Base-by-base conservation (phyloP, 345 rosid species). In the Eucalyptus coolabah region DNA sequence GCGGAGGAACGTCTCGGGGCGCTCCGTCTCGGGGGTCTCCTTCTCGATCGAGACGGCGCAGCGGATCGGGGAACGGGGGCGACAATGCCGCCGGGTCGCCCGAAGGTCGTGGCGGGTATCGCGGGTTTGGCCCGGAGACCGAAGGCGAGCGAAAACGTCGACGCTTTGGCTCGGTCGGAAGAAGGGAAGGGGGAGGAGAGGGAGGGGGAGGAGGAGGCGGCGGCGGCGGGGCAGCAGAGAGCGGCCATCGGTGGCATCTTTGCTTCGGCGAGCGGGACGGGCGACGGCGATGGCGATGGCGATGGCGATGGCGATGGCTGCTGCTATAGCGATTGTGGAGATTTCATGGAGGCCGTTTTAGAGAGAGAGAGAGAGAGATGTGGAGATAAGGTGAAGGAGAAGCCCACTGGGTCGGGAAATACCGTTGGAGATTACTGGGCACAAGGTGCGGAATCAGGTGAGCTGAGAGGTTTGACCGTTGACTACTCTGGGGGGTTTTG, bases 1-100 rank as follows among this genome's bases (percentile, higher is more conserved):
- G 21, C 95, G 92, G 88, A 98, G 98, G 89, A 98, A 98, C 12
- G 99, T 92, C 69, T 90, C 87, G 21, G 99, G 99, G 23, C 98
- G 95, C 90, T 97, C 95, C 8, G 96, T 90, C 88, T 94, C 95
- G 3, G 93, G 91, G 77, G 91, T 93, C 92, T 96, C 98, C 86
- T 93, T 96, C 93, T 95, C 96, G 53, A 96, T 95, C 34, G 97
- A 93, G 90, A 94, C 94, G 32, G 95, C 95, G 47, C 95, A 92
- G 65, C 92, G 91, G 9, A 88, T 86, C 42, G 89, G 28, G 51
- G 85, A 6, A 12, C 24, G 23, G 9, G 85, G 47, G 9, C 1
- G 5, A 1, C 30, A 24, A 77, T 23, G 28, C 24, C 44, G 85
- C 47, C 85, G 9, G 47, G 47, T 21, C 85, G 85, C 16, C 47